Base-by-base conservation (phyloP, 768 basidiomycete genomes). In the button mushroom (Agaricus bisporus) region DNA sequence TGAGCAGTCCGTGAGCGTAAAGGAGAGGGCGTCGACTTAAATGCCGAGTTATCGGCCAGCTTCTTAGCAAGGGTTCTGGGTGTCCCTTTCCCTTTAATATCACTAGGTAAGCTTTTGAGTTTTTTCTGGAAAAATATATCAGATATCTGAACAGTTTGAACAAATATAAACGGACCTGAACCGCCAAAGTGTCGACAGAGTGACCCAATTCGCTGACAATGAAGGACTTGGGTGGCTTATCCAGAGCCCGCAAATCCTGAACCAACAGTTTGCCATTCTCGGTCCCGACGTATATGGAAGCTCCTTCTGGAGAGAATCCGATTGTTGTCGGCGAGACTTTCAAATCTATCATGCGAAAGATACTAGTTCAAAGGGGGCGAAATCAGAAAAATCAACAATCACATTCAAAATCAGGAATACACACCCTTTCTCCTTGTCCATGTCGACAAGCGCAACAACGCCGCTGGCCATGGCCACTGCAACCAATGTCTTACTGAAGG, bases 351-450 rank as follows among this genome's bases (percentile, higher is more conserved):
- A 75, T 78, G 25, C 83, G 80, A 58, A 86, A 76, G 42, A 86
- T 69, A 17, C 86, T 89, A 41, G 15, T 9, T 41, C 32, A 51
- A 12, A 32, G 5, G 50, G 25, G 9, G 54, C 26, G 5, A 32
- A 22, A 32, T 32, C 7, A 32, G 32, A 39, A 17, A 12, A 39
- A 39, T 15, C 17, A 1, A 39, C 15, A 39, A 45, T 37, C 59
- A 14, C 37, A 17, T 22, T 26, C 38, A 54, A 39, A 12, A 43
- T 49, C 48, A 37, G 15, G 42, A 22, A 22, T 35, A 64, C 77
- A 42, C 60, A 88, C 87, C 79, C 77, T 59, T 82, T 82, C 54
- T 88, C 86, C 64, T 88, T 89, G 46, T 90, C 86, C 20, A 91
- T 62, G 62, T 91, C 88, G 46, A 89, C 67, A 7, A 89, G 72